Evolutionary conservation across 257 asterid genomes (phyloP), one percentile per base, ranked within the genome.

Genomic region (Salvia hispanica): DNA sequence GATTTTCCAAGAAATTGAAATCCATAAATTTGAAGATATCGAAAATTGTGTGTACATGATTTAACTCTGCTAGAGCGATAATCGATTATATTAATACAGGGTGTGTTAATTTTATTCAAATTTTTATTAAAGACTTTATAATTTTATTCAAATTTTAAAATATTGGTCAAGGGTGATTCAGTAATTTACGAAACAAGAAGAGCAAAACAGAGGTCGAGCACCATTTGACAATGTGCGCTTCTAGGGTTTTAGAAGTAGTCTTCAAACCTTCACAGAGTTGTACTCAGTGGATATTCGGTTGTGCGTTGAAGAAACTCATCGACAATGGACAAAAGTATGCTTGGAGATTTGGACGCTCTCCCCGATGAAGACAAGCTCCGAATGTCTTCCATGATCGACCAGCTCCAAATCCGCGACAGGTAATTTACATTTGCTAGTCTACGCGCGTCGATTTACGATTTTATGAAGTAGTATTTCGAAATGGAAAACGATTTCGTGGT

Each of bases 381-480:
- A 42, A 86, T 86, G 94, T n/a, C 91, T 52, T 40, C 88, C 78
- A 86, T 84, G 91, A 75, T 86, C 64, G 91, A 86, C 66, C 91
- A 84, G 83, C 91, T 86, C 69, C 94, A 86, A 82, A 54, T 86
- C 74, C 94, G 94, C 43, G 94, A 86, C 82, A 84, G 94, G 94
- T 79, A 65, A 12, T 62, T 8, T 21, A 43, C 10, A 58, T 59
- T 9, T 58, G 10, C 4, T 13, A 21, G 16, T 54, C 3, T 10
- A 15, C 8, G 37, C 14, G 15, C 59, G 43, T 6, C 60, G 37
- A 44, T 45, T 33, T 46, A 0, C 21, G 4, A 14, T 7, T 47
- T 55, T 37, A 45, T 4, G 3, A 16, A 18, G 3, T 21, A 18
- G 3, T 21, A 39, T 40, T 6, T 16, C 5, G 14, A 50, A 50